phyloP scores from a whole-genome alignment of 345 rosid genomes.

The Euphorbia tirucalli region DNA sequence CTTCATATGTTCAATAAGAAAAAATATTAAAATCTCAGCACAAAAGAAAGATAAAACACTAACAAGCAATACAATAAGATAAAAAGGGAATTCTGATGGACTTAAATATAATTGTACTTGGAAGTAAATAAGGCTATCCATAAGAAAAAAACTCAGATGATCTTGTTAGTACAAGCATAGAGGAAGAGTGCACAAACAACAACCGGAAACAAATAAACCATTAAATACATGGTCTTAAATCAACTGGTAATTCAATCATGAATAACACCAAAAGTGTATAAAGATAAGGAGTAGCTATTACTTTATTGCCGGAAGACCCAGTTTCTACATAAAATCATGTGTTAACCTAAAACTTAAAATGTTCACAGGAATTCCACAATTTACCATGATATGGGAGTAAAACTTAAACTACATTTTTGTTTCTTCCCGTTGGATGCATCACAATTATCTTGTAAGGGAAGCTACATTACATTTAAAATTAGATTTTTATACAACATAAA shows the following conservation, averaged over 20 bases:
- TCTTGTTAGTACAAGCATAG: conserved; percentile 2
- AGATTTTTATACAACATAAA: not conserved
- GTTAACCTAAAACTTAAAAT: not conserved
- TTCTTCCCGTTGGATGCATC: not conserved
- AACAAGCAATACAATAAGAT: not conserved
- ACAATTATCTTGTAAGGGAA: not conserved
- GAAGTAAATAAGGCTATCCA: conserved; percentile 7
- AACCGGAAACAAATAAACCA: not conserved
- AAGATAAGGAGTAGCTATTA: not conserved
- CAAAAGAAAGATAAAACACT: not conserved
- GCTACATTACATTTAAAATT: not conserved
- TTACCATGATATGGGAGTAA: not conserved
- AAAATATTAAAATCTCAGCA: not conserved
- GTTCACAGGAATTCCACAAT: not conserved
- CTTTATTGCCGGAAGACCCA: not conserved
- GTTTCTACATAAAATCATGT: not conserved
- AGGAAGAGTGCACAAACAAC: not conserved
- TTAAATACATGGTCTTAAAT: not conserved
- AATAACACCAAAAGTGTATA: not conserved
- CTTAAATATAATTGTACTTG: not conserved
- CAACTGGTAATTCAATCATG: not conserved
- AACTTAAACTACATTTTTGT: not conserved
- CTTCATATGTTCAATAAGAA: conserved; percentile 38
- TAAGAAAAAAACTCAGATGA: not conserved
- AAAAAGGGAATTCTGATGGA: not conserved